These are phyloP conservation scores for Yamadazyma triangularis DNA, from an alignment of 1,139 yeast species.

Conservation along the genomic window DNA sequence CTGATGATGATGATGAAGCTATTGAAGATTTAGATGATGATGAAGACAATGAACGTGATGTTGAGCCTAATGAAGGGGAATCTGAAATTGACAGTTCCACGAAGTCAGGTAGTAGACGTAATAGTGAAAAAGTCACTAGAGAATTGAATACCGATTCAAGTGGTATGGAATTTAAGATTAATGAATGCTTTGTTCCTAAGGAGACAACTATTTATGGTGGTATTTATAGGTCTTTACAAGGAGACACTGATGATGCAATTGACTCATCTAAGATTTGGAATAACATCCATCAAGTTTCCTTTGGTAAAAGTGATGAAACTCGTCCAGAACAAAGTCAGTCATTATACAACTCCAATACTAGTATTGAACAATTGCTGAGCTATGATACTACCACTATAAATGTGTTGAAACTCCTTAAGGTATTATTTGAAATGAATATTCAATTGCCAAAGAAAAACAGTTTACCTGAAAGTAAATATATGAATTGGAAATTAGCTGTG, in stretches of 20 bases:
- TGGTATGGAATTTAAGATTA: constrained; percentile 55
- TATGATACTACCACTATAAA: constrained; percentile 45
- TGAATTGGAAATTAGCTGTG: constrained; percentile 81
- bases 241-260: constrained; percentile 28
- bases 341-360: constrained; percentile 12
- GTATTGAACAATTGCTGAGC: constrained; percentile 28
- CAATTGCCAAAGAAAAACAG: constrained; percentile 3
- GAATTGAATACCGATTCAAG: constrained; percentile 2
- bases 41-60: constrained; percentile 8
- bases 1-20: constrained; percentile 5
- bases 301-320: constrained; percentile 18
- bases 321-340: constrained; percentile 7
- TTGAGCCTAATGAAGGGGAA: constrained; percentile 7
- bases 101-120: constrained; percentile 8
- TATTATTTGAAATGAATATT: constrained; percentile 47
- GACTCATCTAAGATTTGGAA: constrained; percentile 57
- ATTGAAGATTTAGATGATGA: constrained; percentile 7
- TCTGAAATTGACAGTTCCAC: constrained; percentile 7
- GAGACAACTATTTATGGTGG: constrained; percentile 84
- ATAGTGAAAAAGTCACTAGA: constrained; percentile 8
- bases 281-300: constrained; percentile 49
- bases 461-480: constrained; percentile 30
- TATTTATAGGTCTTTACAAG: constrained; percentile 51
- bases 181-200: constrained; percentile 58
- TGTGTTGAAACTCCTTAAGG: constrained; percentile 53